phyloP scores from a whole-genome alignment of 768 basidiomycete species.

The Boletus rufocinnamomeus region DNA sequence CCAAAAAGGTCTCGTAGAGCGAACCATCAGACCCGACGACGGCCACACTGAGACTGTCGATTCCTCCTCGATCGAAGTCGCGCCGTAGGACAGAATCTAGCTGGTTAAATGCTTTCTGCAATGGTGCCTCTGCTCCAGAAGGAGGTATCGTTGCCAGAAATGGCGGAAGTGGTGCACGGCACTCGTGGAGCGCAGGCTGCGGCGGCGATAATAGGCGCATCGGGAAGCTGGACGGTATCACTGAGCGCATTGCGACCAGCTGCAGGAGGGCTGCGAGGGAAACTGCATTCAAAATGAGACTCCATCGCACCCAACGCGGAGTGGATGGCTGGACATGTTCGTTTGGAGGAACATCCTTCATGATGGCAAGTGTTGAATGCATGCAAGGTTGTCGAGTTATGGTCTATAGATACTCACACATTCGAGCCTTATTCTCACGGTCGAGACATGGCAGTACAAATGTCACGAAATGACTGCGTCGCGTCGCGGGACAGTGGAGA shows the following conservation, averaged over 20 bases:
- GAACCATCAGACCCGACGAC: constrained; percentile 48
- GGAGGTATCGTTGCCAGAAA: constrained; percentile 17
- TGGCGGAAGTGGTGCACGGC: constrained; percentile 20
- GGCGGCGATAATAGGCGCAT: not conserved
- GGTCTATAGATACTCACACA: too few species aligned
- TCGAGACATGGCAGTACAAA: too few species aligned
- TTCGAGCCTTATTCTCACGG: not conserved
- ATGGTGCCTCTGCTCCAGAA: constrained; percentile 12
- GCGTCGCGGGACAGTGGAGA: too few species aligned
- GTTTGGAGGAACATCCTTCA: not conserved
- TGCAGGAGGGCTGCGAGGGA: constrained; percentile 16
- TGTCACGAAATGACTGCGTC: too few species aligned
- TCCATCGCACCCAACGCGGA: constrained; percentile 20
- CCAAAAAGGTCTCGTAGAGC: constrained; percentile 48
- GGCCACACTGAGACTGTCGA: constrained; percentile 53
- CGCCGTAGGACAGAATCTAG: constrained; percentile 12
- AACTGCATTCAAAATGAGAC: constrained; percentile 17
- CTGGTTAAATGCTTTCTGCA: constrained; percentile 9
- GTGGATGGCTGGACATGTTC: not conserved
- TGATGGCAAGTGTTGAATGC: not conserved
- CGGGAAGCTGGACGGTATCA: not conserved
- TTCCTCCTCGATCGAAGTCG: constrained; percentile 35
- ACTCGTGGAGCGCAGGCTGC: constrained; percentile 8
- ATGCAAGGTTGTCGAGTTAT: too few species aligned
- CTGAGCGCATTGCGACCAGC: not conserved